A percentile compares a stretch with the other conserved stretches of the same genome.
phyloP scores from a whole-genome alignment of 176 grass and related monocot species.

The Alopecurus myosuroides region DNA sequence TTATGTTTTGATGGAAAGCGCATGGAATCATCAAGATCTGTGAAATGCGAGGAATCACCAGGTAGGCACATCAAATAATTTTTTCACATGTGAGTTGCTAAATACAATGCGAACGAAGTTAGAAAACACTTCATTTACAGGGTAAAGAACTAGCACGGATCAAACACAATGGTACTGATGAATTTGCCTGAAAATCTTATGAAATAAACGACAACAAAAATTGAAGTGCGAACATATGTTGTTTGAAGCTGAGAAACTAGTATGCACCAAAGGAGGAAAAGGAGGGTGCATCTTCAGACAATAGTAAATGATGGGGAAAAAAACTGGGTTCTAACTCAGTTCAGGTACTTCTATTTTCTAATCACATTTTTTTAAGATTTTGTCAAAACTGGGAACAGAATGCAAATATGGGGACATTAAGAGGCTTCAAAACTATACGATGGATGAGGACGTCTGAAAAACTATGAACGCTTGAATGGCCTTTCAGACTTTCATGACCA shows the following conservation, averaged over 20 bases:
- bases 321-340: background rate
- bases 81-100: background rate
- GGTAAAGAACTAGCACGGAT: background rate
- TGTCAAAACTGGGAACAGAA: background rate
- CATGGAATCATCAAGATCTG: conserved; percentile 32
- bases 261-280: background rate
- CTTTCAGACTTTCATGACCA: background rate
- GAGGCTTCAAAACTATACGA: background rate
- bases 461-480: background rate
- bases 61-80: background rate
- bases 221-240: background rate
- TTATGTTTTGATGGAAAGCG: background rate
- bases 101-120: background rate
- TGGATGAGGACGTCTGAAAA: background rate
- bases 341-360: background rate
- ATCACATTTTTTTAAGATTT: background rate
- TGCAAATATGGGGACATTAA: background rate
- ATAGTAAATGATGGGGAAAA: background rate
- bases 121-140: background rate
- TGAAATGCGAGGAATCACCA: conserved; percentile 3
- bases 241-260: background rate
- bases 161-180: background rate
- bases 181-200: background rate
- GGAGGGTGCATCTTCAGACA: background rate
- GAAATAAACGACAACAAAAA: background rate